Evolutionary conservation across 768 basidiomycete species (phyloP).

Genomic region (Suillus clintonianus): DNA sequence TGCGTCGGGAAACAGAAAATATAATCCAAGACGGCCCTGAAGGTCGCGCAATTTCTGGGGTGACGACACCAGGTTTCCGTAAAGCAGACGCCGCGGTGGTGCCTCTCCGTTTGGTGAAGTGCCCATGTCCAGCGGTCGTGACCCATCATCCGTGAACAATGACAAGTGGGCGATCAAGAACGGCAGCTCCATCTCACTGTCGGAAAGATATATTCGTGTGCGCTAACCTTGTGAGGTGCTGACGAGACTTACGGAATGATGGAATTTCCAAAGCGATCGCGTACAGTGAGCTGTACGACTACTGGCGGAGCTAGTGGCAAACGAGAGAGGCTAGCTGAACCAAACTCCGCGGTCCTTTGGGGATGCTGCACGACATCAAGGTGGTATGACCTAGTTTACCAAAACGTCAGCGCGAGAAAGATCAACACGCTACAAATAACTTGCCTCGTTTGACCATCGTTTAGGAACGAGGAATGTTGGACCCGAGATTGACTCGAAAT

Average conservation of each 20-base stretch:
- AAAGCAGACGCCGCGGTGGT: constrained; percentile 62
- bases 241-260: constrained; percentile 72
- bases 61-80: constrained; percentile 84
- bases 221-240: constrained; percentile 16
- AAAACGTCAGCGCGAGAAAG: constrained; percentile 17
- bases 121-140: constrained; percentile 63
- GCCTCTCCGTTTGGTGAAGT: constrained; percentile 47
- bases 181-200: constrained; percentile 83
- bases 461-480: constrained; percentile 58
- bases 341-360: constrained; percentile 79
- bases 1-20: constrained; percentile 90
- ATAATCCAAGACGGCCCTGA: constrained; percentile 78
- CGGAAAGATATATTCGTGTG: constrained; percentile 23
- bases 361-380: constrained; percentile 89
- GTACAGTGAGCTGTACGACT: constrained; percentile 76
- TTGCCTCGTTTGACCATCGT: constrained; percentile 57
- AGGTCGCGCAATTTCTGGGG: constrained; percentile 80
- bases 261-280: constrained; percentile 68
- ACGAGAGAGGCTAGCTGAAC: constrained; percentile 70
- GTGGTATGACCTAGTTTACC: constrained; percentile 59
- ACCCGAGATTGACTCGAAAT: constrained; percentile 50
- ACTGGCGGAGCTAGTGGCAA: constrained; percentile 84
- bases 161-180: constrained; percentile 87
- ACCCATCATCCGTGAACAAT: constrained; percentile 70
- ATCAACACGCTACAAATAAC: constrained; percentile 18